These are phyloP conservation scores for Ophiostoma sp. DNA, from an alignment of 2,329 filamentous ascomycete genomes.

Conservation along the genomic window DNA sequence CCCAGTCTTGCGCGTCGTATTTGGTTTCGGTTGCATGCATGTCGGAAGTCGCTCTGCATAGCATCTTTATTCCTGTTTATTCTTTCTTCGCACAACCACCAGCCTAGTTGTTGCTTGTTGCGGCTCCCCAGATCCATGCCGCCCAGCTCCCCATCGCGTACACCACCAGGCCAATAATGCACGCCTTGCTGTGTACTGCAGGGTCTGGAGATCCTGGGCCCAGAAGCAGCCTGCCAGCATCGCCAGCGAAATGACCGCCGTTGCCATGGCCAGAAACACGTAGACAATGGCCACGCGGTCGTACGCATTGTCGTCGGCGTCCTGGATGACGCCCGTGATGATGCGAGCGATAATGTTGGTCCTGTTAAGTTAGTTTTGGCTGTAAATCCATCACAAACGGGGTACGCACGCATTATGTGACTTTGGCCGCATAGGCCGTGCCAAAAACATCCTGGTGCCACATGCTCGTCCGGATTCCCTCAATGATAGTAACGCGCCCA, in stretches of 20 bases:
- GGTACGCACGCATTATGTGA: neutral
- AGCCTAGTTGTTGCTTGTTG: neutral
- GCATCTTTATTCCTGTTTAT: no score
- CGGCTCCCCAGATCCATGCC: neutral
- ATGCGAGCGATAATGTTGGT: conserved; percentile 16
- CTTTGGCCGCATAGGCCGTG: neutral
- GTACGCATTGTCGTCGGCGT: neutral
- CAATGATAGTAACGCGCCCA: conserved; percentile 1
- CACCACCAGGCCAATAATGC: neutral
- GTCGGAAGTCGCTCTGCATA: neutral
- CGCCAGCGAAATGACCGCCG: conserved; percentile 10
- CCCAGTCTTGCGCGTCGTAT: neutral
- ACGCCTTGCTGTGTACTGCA: conserved; percentile 11
- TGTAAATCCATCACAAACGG: neutral
- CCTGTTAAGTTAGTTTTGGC: neutral
- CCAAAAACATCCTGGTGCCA: conserved; percentile 13
- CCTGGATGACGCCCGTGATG: conserved; percentile 16
- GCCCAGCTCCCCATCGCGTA: neutral
- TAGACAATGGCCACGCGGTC: conserved; percentile 10
- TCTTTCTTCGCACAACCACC: no score
- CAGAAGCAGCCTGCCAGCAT: conserved; percentile 2
- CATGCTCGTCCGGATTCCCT: conserved; percentile 8
- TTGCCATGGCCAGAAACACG: neutral
- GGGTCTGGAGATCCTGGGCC: conserved; percentile 6
- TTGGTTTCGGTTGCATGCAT: neutral